Base-by-base conservation (phyloP, 176 grass and related monocot genomes). In the Cocos nucifera region DNA sequence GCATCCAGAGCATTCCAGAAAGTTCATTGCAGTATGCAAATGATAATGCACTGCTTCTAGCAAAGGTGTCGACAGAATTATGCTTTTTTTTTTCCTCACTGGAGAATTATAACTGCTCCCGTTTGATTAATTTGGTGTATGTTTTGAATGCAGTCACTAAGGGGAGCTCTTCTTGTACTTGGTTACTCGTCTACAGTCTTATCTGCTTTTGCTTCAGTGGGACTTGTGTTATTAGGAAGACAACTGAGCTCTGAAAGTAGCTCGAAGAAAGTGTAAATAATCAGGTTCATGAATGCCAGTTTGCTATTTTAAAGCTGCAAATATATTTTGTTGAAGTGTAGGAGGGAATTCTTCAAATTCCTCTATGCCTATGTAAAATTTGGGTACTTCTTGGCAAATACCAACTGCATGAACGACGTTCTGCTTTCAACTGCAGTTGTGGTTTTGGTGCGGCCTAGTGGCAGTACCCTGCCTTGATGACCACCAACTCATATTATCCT, bases 1-100 rank as follows among this genome's bases (percentile, higher is more conserved):
- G 87, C 23, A 74, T 97, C 56, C 73, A 83, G 80, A 80, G 24
- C 76, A 73, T 73, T 44, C 92, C 92, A 3, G 78, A 88, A 16
- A 74, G 21, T 54, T 74, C 81, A 2, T 21, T 64, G 65, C 66
- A 85, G 63, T 94, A 94, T 24, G 68, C 78, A 27, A 90, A 90
- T 6, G 73, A 71, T 52, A 88, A 87, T 44, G 75, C 81, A 20
- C 14, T 77, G 56, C 22, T 73, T 9, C 59, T 85, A 27, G 81
- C 81, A 19, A 85, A 85, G 92, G 87, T 96, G 76, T 44, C 3
- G 9, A 10, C 2, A 44, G 2, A 44, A 44, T 44, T 44, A 14
- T 14, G 10, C 35, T 14, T 44, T 44, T 44, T 3, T 44, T 44
- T 44, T 2, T 3, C 2, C 35, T 7, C 10, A 10, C 7, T 0